A percentile compares a stretch with the other conserved stretches of the same genome.
phyloP scores from a whole-genome alignment of 73 alveolate species.

The Urostyla sp. region DNA sequence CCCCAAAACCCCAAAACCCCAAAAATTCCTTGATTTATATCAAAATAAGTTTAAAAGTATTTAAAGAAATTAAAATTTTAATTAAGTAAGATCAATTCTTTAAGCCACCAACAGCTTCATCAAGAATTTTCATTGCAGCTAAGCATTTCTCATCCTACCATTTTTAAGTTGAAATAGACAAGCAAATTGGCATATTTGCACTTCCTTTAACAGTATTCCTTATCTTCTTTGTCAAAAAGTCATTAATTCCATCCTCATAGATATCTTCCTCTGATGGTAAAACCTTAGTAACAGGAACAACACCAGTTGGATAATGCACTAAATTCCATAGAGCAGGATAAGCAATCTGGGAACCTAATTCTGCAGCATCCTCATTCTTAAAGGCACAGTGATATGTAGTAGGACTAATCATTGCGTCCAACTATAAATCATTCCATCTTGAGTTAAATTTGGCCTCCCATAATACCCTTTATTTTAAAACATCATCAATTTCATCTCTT shows the following conservation, averaged over 20 bases:
- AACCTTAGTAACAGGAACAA: slow-evolving; percentile 51
- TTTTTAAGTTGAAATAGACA: slow-evolving; percentile 73
- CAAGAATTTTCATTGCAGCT: slow-evolving; percentile 74
- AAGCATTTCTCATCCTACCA: slow-evolving; percentile 82
- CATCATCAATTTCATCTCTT: slow-evolving; percentile 6
- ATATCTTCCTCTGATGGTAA: slow-evolving; percentile 11
- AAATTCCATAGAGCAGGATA: slow-evolving; percentile 1
- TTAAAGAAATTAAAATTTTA: no score
- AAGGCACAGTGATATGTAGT: slow-evolving; percentile 10
- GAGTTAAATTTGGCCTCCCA: not conserved
- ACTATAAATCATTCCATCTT: slow-evolving; percentile 7
- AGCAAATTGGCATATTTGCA: slow-evolving; percentile 83
- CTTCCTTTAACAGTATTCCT: slow-evolving; percentile 61
- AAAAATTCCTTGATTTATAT: no score
- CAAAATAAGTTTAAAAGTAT: no score
- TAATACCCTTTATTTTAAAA: not conserved
- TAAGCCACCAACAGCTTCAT: slow-evolving; percentile 20
- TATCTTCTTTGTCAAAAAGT: slow-evolving; percentile 23
- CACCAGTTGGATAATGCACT: slow-evolving; percentile 53
- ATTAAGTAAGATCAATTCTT: no score
- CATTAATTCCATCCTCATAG: slow-evolving; percentile 34
- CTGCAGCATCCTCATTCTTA: not conserved
- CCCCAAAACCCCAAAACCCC: no score
- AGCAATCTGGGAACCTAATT: not conserved
- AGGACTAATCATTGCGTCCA: slow-evolving; percentile 38